Percentiles rank a stretch among this genome's conserved stretches.
These are phyloP conservation scores for Shiraia bambusicola DNA, from an alignment of 2,329 filamentous ascomycete genomes.

Conservation along the genomic window DNA sequence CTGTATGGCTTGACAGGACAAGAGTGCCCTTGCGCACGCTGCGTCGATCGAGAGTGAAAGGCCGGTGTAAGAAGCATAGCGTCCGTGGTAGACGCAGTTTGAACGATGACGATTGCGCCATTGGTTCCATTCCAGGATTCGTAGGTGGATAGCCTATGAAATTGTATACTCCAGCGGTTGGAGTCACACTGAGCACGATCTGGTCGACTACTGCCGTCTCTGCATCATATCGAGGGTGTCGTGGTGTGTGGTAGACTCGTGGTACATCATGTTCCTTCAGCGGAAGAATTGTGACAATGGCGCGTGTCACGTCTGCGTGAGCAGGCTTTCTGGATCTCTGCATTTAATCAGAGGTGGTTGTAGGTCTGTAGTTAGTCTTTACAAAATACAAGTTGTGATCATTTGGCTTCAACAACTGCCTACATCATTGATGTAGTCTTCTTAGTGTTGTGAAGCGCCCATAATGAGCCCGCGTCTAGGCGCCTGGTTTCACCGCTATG, in stretches of 20 bases:
- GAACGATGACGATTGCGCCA: background rate
- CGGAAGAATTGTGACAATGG: conserved; percentile 34
- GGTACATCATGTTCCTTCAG: conserved; percentile 36
- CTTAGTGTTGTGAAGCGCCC: background rate
- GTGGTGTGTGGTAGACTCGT: conserved; percentile 38
- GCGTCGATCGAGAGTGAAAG: conserved; percentile 33
- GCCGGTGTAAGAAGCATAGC: conserved; percentile 38
- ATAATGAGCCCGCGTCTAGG: too few species aligned
- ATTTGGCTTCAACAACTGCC: background rate
- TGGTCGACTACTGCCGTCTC: conserved; percentile 31
- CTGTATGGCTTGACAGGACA: conserved; percentile 40
- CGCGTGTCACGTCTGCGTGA: conserved; percentile 29
- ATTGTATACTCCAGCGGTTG: conserved; percentile 34
- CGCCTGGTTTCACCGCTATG: too few species aligned
- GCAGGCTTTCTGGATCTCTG: conserved; percentile 26
- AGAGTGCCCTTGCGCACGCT: conserved; percentile 29
- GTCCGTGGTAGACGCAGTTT: conserved; percentile 25
- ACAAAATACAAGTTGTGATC: background rate
- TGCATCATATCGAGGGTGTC: conserved; percentile 29
- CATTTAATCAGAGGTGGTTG: conserved; percentile 13
- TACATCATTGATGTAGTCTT: background rate
- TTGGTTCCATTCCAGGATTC: conserved; percentile 3
- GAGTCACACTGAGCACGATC: conserved; percentile 35
- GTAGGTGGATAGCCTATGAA: conserved; percentile 23
- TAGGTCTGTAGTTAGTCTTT: conserved; percentile 8